Conservation (phyloP, 2,329 filamentous ascomycete genomes). For the Aspergillus amoenus region DNA sequence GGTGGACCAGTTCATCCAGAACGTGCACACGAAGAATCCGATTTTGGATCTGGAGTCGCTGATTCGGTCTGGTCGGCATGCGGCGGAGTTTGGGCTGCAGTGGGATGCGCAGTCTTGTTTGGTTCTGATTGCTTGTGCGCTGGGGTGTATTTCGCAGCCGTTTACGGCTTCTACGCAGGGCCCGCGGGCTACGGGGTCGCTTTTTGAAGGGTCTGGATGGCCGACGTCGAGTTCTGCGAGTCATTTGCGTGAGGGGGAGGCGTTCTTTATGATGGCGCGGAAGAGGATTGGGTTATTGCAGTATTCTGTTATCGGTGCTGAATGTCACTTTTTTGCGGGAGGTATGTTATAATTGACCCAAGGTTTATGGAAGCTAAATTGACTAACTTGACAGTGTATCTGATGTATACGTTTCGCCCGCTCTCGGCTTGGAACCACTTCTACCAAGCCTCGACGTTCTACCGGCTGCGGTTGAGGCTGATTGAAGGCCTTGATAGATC, state of each 20-base stretch:
- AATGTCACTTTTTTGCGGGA: neutral
- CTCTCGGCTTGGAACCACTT: neutral
- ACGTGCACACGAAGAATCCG: neutral
- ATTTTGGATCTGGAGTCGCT: neutral
- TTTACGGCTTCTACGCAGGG: neutral
- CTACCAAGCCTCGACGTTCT: neutral
- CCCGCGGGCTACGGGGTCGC: no score
- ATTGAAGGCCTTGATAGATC: neutral
- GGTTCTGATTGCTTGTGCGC: neutral
- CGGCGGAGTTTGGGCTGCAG: neutral
- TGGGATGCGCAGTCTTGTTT: neutral
- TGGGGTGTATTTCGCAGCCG: neutral
- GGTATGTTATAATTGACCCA: neutral
- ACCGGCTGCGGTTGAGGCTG: neutral
- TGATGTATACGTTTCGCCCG: neutral
- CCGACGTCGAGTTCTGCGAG: neutral
- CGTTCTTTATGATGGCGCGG: neutral
- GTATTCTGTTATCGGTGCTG: neutral
- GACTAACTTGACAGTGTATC: neutral
- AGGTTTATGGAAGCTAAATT: no score
- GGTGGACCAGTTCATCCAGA: neutral
- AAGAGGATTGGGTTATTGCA: neutral
- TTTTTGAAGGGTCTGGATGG: neutral
- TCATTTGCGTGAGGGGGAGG: neutral
- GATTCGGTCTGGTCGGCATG: neutral